Evolutionary conservation across 805 yeast genomes (phyloP).

Genomic region (Ogataea thermomethanolica): DNA sequence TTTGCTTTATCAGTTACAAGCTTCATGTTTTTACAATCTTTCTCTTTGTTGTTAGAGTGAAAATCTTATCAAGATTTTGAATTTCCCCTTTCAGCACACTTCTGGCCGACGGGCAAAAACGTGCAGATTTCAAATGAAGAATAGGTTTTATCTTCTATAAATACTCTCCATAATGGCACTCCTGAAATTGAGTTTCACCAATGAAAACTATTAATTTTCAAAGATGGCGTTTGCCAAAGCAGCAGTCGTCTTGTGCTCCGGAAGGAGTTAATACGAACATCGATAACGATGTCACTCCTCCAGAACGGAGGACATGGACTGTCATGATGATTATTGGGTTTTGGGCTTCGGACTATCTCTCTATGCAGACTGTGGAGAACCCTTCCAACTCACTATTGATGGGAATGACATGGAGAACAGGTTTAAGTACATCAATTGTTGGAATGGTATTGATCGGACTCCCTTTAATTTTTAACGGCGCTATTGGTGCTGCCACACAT

Average conservation of each 20-base stretch:
- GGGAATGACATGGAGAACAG: constrained; percentile 24
- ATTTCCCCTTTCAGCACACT: background rate
- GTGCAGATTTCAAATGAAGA: no score
- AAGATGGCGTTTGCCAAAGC: constrained; percentile 17
- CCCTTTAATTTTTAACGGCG: constrained; percentile 27
- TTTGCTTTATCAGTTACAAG: background rate
- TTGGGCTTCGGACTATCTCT: constrained; percentile 28
- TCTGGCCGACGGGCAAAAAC: constrained; percentile 6
- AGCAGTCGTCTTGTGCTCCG: constrained; percentile 19
- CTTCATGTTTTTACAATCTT: no score
- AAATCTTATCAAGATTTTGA: background rate
- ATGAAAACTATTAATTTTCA: constrained; percentile 7
- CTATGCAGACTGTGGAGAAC: constrained; percentile 23
- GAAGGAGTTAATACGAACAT: constrained; percentile 18
- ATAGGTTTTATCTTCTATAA: no score
- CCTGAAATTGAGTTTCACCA: no score
- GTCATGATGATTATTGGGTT: constrained; percentile 22
- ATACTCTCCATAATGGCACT: no score
- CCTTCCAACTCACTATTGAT: constrained; percentile 17
- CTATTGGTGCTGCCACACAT: constrained; percentile 34
- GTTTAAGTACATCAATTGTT: constrained; percentile 18
- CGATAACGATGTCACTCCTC: constrained; percentile 24
- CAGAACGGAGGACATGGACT: constrained; percentile 24
- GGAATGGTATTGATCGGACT: constrained; percentile 23
- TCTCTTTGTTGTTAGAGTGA: no score